Percentiles rank a stretch among this genome's conserved stretches.
phyloP scores from a whole-genome alignment of 495 filamentous ascomycete species.

The Platismatia glauca region DNA sequence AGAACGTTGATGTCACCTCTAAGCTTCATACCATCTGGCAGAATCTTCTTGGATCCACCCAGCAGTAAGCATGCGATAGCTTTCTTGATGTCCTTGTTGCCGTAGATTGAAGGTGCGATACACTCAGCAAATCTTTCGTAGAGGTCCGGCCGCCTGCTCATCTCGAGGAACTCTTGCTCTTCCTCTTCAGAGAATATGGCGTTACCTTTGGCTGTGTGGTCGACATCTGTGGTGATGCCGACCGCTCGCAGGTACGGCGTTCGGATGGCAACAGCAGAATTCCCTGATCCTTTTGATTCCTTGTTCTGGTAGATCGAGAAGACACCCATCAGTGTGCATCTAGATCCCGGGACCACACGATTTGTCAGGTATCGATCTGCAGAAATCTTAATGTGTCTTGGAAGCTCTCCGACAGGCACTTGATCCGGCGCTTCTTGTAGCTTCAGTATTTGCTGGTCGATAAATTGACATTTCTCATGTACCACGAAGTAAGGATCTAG shows the following conservation, averaged over 20 bases:
- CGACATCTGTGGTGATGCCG: constrained; percentile 82
- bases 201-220: constrained; percentile 81
- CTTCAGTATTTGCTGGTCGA: constrained; percentile 97
- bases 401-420: constrained; percentile 93
- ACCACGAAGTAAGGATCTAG: constrained; percentile 92
- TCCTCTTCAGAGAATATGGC: constrained; percentile 88
- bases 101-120: constrained; percentile 96
- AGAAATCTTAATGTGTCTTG: constrained; percentile 86
- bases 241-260: constrained; percentile 95
- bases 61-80: constrained; percentile 93
- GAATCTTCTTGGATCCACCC: constrained; percentile 95
- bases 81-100: constrained; percentile 95
- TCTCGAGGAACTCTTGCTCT: constrained; percentile 92
- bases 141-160: constrained; percentile 83
- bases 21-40: constrained; percentile 97
- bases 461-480: constrained; percentile 90
- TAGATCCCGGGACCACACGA: constrained; percentile 86
- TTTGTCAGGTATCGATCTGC: constrained; percentile 96
- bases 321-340: constrained; percentile 92
- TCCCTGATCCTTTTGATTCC: constrained; percentile 65
- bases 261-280: constrained; percentile 81
- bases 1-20: constrained; percentile 98
- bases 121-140: constrained; percentile 85
- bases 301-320: constrained; percentile 96
- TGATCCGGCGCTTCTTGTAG: constrained; percentile 97